Evolutionary conservation across 768 basidiomycete species (phyloP).

Genomic region (Cantharellus cinnabarinus): DNA sequence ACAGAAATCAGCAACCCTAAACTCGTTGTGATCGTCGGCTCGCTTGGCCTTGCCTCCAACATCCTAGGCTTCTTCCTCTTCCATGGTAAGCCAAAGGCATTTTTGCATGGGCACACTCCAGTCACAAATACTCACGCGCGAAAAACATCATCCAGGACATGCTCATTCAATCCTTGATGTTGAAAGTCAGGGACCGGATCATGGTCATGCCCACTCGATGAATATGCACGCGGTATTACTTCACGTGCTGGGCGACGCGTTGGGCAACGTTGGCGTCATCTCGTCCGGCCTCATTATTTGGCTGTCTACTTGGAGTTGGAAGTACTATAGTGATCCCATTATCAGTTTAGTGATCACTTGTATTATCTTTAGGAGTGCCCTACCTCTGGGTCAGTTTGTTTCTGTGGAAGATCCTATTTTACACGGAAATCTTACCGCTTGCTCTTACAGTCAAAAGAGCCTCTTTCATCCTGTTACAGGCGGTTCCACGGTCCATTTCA

Average conservation of each 20-base stretch:
- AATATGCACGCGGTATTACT: constrained; percentile 94
- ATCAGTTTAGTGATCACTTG: constrained; percentile 87
- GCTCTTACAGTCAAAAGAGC: constrained; percentile 21
- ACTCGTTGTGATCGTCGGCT: constrained; percentile 78
- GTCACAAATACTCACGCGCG: background rate
- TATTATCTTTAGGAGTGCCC: constrained; percentile 89
- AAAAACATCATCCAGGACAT: background rate
- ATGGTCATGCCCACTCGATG: constrained; percentile 28
- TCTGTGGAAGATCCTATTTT: background rate
- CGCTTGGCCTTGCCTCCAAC: constrained; percentile 75
- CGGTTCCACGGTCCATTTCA: constrained; percentile 74
- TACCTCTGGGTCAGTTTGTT: constrained; percentile 38
- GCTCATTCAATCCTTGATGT: background rate
- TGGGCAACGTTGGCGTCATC: constrained; percentile 96
- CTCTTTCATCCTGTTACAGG: constrained; percentile 87
- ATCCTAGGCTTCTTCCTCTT: constrained; percentile 86
- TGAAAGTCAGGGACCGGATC: constrained; percentile 2
- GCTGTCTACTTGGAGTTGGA: constrained; percentile 67
- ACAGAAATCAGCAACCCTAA: constrained; percentile 77
- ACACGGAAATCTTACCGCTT: background rate
- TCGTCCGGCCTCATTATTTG: constrained; percentile 87
- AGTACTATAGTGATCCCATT: constrained; percentile 80
- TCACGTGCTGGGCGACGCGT: constrained; percentile 90
- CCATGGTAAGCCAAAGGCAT: constrained; percentile 40
- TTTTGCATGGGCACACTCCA: background rate